Evolutionary conservation across 306 rosid species (phyloP), one percentile per base, ranked within the genome.

Genomic region (Vigna angularis): DNA sequence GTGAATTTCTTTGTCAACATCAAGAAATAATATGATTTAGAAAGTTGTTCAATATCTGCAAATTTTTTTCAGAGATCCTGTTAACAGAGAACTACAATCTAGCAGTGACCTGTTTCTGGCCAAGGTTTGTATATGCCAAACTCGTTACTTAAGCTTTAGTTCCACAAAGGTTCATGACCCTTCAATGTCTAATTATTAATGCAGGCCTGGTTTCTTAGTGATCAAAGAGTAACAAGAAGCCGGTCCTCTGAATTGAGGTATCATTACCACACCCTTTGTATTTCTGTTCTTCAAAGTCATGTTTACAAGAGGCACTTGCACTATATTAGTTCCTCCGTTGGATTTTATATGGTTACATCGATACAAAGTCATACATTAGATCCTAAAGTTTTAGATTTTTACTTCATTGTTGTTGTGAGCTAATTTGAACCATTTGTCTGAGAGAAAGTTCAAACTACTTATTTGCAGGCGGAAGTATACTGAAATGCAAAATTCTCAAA

Each of bases 171-270:
- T 75, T 86, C 76, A 26, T 82, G n/a, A 8, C 73, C 75, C 51
- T 68, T 75, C 81, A 24, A 85, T 72, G 58, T 76, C 70, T 81
- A 49, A 8, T 75, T 55, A 17, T 81, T 47, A 57, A 63, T 72
- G 86, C 92, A 94, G 97, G 97, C 97, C n/a, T 94, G 98, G 98
- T 92, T 92, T 85, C 92, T 92, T 52, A 92, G 89, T 69, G 88
- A 93, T 81, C 97, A 92, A 75, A 87, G 97, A 16, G 86, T 92
- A 93, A 92, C 98, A 72, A 89, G 98, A 89, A 94, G 98, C 82
- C 92, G 97, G 15, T 94, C 98, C 63, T 94, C 98, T 70, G 98
- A 94, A 81, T 83, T 94, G 83, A 86, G 98, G 98, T 92, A 91
- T 26, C 2, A 30, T 42, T 69, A 58, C 40, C 48, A 52, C 36